Evolutionary conservation across 305 asterid genomes (phyloP).

Genomic region (Solanum hybrid): DNA sequence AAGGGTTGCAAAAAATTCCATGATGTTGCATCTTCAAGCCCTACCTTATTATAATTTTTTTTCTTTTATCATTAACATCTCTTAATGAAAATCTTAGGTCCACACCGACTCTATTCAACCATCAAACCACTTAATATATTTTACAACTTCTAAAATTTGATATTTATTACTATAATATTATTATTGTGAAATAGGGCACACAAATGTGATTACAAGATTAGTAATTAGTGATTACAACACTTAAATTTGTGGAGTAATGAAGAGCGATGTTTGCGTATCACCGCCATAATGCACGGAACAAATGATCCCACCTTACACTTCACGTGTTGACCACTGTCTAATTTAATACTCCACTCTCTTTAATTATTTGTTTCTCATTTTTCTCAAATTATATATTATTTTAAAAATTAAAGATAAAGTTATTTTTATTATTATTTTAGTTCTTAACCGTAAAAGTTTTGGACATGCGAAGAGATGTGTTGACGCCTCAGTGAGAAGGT

Average conservation of each 20-base stretch:
- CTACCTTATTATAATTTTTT: no score
- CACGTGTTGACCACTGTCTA: neutral
- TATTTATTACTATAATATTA: no score
- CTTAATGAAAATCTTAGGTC: no score
- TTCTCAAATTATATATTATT: no score
- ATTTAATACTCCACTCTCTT: neutral
- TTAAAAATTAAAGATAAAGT: no score
- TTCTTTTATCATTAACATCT: rapidly evolving
- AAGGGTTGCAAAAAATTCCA: no score
- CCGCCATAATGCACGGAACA: neutral
- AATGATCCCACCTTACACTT: neutral
- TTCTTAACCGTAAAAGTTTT: no score
- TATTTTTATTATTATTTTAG: no score
- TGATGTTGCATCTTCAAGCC: no score
- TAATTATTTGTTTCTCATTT: no score
- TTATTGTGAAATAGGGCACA: neutral
- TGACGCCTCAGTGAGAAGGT: no score
- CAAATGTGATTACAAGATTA: neutral
- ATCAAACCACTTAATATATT: neutral
- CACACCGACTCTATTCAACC: neutral
- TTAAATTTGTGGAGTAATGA: neutral
- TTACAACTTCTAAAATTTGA: neutral
- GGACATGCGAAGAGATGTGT: no score
- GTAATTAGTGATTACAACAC: neutral
- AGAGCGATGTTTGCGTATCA: neutral